Base-by-base conservation (phyloP, 2,329 filamentous ascomycete species). In the Monilinia vaccinii-corymbosi region DNA sequence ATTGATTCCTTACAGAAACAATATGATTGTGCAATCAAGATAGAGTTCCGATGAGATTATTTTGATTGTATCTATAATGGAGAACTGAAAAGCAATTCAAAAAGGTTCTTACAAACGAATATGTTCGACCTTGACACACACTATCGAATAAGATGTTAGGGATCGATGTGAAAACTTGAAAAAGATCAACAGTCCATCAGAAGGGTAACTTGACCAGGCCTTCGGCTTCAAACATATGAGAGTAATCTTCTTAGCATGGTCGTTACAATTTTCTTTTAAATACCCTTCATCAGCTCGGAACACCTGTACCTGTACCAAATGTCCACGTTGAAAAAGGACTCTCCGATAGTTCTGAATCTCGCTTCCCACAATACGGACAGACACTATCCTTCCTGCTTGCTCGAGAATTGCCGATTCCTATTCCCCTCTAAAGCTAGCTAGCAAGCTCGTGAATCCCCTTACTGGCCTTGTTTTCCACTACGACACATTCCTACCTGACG, bases 391-490 rank as follows among this genome's bases (percentile, higher is more conserved):
- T 79, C 80, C 0, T 83, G 79, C 65, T 73, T 87, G 51, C 73
- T 86, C 0, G 82, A 74, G 61, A 78, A 77, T 61, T 76, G 73
- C n/a, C n/a, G n/a, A n/a, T n/a, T n/a, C 53, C 68, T 81, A 1
- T 63, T 77, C 1, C 44, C 64, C 0, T 71, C 67, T 0, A 64
- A 71, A 4, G 68, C 78, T 1, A 79, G 78, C n/a, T n/a, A n/a
- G n/a, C 0, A 71, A 69, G 3, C 69, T 84, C 0, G 68, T 73
- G 0, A 71, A 72, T 3, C 79, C 81, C 1, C 71, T 84, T 0
- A 75, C 79, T 0, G 81, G 77, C 0, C 65, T 85, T 1, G 77
- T 83, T 0, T 81, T 84, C 55, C 79, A 83, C 64, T 85, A 80
- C 62, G 79, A 80, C 61, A 74, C 75, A 6, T 78, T 77, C 62